Base-by-base conservation (phyloP, 768 basidiomycete genomes). In the Mycena belliarum region DNA sequence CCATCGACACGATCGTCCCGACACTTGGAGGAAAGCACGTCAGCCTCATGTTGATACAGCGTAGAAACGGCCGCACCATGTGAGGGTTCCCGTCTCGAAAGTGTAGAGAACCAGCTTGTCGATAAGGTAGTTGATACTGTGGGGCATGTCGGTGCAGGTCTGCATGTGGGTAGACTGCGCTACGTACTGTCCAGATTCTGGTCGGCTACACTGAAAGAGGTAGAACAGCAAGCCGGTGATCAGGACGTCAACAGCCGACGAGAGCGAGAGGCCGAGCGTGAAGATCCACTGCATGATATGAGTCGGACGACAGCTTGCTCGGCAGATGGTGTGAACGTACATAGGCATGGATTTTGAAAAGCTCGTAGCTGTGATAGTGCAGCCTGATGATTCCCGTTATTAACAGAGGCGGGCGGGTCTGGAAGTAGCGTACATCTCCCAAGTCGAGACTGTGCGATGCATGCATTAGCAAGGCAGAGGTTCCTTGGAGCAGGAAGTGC, bases 41-140 rank as follows among this genome's bases (percentile, higher is more conserved):
- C 15, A 47, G 32, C 12, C 73, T 5, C 29, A 12, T 32, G 29
- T 6, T n/a, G 3, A 66, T n/a, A n/a, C 71, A 14, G 71, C 57
- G 25, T 72, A 74, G 45, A 25, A 52, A 9, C 29, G 12, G 47
- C n/a, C 64, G 14, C 62, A 77, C 78, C 78, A 78, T n/a, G 82
- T 83, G 20, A 83, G 65, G 18, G 74, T 69, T 16, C 81, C 82
- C 33, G 78, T 83, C 63, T 84, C 82, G 53, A 83, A 80, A 0
- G 81, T 73, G 63, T 84, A 84, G 15, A 76, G 64, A 28, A 79
- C 79, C 24, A 82, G 68, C 2, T 75, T 66, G 43, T 81, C 73
- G 49, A 84, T 76, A 25, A 83, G 65, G 0, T 70, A 72, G 56
- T 82, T 81, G 51, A 82, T 55, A 49, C 80, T 82, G 33, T 20